Conservation (phyloP, 2,329 filamentous ascomycete genomes). For the Diaporthe velutina region DNA sequence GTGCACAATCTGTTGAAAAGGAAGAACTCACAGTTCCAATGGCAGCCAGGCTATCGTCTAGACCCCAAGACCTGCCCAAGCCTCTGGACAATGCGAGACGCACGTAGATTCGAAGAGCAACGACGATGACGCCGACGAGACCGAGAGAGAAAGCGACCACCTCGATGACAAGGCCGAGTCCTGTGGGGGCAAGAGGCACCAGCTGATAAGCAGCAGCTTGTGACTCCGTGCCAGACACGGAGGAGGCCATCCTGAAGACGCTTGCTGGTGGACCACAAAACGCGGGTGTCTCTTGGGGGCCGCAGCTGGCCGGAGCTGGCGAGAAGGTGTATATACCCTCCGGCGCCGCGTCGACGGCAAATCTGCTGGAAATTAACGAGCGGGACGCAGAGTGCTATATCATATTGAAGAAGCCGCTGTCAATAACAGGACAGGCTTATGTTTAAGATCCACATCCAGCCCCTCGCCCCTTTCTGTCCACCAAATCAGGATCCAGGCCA, state of each 20-base stretch:
- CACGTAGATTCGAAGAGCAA: not conserved
- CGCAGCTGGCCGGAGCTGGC: conserved; percentile 3
- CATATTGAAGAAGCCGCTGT: not conserved
- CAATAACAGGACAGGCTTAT: not conserved
- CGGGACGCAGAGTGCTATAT: not conserved
- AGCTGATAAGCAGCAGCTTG: not conserved
- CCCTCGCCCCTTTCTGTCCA: not conserved
- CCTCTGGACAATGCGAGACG: not conserved
- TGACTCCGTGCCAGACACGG: not conserved
- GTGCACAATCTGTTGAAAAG: too few relatives aligned
- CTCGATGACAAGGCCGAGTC: conserved; percentile 1
- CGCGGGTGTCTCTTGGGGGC: not conserved
- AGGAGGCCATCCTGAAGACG: not conserved
- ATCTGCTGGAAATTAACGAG: not conserved
- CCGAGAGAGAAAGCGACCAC: not conserved
- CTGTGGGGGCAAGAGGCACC: not conserved
- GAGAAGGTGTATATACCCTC: not conserved
- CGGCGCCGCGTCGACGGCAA: not conserved
- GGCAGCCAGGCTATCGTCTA: conserved; percentile 1
- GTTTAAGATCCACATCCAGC: not conserved
- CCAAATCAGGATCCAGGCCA: not conserved
- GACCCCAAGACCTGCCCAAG: not conserved
- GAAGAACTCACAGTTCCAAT: conserved; percentile 5
- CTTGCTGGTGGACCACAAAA: too few relatives aligned
- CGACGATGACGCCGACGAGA: not conserved